Evolutionary conservation across 495 filamentous ascomycete species (phyloP), one percentile per base, ranked within the genome.

Genomic region (Pyronema domesticum): DNA sequence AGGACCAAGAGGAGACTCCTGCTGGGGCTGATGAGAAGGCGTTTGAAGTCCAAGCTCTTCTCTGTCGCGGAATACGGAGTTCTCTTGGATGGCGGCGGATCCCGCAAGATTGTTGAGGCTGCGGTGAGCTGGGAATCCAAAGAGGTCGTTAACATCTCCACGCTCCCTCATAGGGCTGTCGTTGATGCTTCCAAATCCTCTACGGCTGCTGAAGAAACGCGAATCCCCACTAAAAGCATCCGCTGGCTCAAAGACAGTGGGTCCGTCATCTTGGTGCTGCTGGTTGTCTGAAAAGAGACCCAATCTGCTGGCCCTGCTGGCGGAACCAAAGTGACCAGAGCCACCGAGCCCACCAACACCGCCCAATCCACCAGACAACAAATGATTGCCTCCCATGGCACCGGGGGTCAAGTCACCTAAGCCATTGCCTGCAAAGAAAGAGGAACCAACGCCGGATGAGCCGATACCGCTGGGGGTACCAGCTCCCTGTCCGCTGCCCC

Each of bases 201-300:
- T 72, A 74, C 77, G 59, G 19, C 63, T 65, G 23, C 57, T 57
- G 40, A 65, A 61, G 36, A 66, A 62, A 9, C 63, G 63, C n/a
- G 74, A 73, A 49, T 78, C 77, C 43, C 63, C 64, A 42, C 73
- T 58, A 37, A 53, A 71, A 7, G 79, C 75, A 36, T 68, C 68
- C 6, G 53, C 39, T 13, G 18, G 30, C 14, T 57, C 55, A 35
- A 51, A 43, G 17, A 23, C 54, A 14, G 46, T 47, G 13, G 53
- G 63, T n/a, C 61, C 55, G 33, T 78, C 75, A 45, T 82, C 75
- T 6, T 79, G 74, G 40, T 81, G 74, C 0, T 72, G 73, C 34
- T 78, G 82, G 74, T 86, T 83, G 63, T 89, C 85, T 82, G 89
- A 87, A 63, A 98, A 95, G 39, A 98, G 73, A 0, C 82, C 83